Conservation (phyloP, 2,329 filamentous ascomycete genomes). For the Rhexocercosporidium sp. region DNA sequence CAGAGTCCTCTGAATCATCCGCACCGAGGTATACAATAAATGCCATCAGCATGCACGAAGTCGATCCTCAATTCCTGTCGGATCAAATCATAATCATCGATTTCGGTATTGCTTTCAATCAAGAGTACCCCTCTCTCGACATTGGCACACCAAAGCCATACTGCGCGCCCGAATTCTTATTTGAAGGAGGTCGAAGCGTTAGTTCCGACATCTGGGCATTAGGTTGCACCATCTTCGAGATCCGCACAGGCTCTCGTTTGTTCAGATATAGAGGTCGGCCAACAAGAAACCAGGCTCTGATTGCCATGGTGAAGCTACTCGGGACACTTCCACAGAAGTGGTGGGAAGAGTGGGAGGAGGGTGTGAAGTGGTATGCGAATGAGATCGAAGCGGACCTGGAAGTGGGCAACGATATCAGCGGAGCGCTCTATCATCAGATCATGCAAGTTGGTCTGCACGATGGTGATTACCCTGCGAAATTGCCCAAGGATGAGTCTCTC, state of each 20-base stretch:
- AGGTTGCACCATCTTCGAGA: conserved; percentile 29
- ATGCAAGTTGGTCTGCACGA: too few species aligned
- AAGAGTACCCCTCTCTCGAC: conserved; percentile 10
- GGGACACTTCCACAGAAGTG: too few species aligned
- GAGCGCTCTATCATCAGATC: too few species aligned
- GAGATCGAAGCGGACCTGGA: too few species aligned
- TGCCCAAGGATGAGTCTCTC: too few species aligned
- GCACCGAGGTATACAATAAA: conserved; percentile 27
- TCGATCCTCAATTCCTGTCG: conserved; percentile 27
- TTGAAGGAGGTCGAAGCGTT: too few species aligned
- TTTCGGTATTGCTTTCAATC: conserved; percentile 29
- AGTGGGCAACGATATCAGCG: too few species aligned
- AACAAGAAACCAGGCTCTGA: conserved; percentile 17
- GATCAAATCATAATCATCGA: conserved; percentile 32
- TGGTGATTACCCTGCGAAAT: too few species aligned
- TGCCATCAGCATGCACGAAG: conserved; percentile 26
- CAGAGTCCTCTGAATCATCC: too few species aligned
- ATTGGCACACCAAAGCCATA: conserved; percentile 29
- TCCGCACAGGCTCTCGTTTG: conserved; percentile 20
- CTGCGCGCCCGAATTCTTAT: conserved; percentile 31
- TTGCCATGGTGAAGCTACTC: background rate
- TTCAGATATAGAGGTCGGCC: conserved; percentile 20
- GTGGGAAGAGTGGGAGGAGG: too few species aligned
- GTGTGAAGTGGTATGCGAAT: too few species aligned
- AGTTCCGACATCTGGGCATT: conserved; percentile 28